Evolutionary conservation across 768 basidiomycete species (phyloP).

Genomic region (Lentinula detonsa): DNA sequence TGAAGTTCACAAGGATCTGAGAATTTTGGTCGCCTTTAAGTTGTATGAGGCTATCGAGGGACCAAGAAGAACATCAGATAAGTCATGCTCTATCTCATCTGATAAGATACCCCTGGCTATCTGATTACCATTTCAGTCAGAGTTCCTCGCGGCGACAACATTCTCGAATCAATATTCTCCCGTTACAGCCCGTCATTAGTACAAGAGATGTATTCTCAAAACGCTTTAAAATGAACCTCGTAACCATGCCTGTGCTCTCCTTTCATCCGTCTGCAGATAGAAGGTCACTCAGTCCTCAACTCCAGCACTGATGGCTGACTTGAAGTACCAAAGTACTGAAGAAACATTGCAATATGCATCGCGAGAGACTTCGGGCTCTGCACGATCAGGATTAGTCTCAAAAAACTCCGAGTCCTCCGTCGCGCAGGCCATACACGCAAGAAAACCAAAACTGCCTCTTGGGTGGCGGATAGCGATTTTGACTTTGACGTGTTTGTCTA

Average conservation of each 20-base stretch:
- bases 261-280: neutral
- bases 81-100: neutral
- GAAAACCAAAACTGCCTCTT: slow-evolving; percentile 24
- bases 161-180: neutral
- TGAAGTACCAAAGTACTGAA: neutral
- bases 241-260: neutral
- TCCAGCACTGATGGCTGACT: neutral
- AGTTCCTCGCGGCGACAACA: neutral
- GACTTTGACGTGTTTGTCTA: slow-evolving; percentile 31
- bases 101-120: neutral
- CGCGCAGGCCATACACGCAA: neutral
- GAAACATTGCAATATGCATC: neutral
- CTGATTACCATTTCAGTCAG: neutral
- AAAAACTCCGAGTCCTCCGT: neutral
- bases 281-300: neutral
- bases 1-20: neutral
- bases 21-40: neutral
- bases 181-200: neutral
- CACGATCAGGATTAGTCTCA: neutral
- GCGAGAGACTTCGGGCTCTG: neutral
- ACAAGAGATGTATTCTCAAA: neutral
- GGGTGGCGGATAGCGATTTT: slow-evolving; percentile 28
- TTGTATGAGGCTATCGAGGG: neutral
- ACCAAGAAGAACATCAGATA: neutral
- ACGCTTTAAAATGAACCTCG: neutral